Evolutionary conservation across 805 yeast genomes (phyloP).

Genomic region (Candida montana): DNA sequence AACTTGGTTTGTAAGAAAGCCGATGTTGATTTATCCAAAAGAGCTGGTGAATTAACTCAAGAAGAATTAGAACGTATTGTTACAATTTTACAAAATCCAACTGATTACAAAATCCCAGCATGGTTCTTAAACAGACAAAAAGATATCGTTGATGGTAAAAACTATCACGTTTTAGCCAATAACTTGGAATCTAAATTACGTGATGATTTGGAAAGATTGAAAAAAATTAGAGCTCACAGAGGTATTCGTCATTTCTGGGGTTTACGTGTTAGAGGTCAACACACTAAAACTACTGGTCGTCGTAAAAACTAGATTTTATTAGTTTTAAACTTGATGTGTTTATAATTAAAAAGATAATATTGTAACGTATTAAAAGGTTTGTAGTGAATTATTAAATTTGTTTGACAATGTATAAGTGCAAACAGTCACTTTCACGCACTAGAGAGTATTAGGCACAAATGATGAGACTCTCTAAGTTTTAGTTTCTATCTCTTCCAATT

Average conservation of each 20-base stretch:
- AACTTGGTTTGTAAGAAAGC: constrained; percentile 99
- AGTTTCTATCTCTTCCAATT: too few relatives aligned
- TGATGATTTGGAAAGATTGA: constrained; percentile 99
- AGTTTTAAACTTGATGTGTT: too few relatives aligned
- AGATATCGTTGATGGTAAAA: constrained; percentile 98
- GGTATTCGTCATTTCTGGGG: constrained; percentile 99
- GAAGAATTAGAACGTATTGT: constrained; percentile 99
- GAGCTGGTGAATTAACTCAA: constrained; percentile 99
- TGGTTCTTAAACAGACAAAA: constrained; percentile 99
- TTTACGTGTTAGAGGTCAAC: constrained; percentile 99
- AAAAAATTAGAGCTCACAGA: constrained; percentile 99
- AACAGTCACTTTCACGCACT: too few relatives aligned
- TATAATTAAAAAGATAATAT: too few relatives aligned
- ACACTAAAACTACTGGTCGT: constrained; percentile 99
- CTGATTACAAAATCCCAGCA: constrained; percentile 98
- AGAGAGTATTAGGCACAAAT: too few relatives aligned
- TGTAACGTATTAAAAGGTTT: too few relatives aligned
- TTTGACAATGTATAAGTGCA: too few relatives aligned
- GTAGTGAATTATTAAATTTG: too few relatives aligned
- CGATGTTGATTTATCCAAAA: constrained; percentile 95
- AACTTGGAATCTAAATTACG: constrained; percentile 98
- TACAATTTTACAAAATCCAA: constrained; percentile 99
- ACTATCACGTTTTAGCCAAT: constrained; percentile 98
- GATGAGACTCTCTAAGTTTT: too few relatives aligned
- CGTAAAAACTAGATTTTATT: constrained; percentile 34